Percentiles rank a stretch among this genome's conserved stretches.
Evolutionary conservation across 139 green algal species (phyloP).

Genomic region (Cymbomonas tetramitiformis): DNA sequence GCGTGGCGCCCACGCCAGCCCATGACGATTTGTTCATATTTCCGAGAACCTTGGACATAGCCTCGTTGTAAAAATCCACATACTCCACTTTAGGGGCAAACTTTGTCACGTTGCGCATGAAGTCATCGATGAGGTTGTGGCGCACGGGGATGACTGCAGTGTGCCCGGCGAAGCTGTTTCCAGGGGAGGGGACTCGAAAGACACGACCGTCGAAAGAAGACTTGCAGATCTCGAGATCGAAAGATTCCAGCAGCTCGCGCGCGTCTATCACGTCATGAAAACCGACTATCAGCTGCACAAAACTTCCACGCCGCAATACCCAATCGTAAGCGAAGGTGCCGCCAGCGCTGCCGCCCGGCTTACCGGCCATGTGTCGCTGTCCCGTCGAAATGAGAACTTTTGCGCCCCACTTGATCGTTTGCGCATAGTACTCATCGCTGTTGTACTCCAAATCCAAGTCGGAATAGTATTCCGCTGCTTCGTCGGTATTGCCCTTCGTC

Average conservation of each 20-base stretch:
- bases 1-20: neutral
- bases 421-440: neutral
- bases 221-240: slow-evolving; percentile 7
- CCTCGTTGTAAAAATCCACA: too few relatives aligned
- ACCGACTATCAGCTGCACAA: neutral
- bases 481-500: neutral
- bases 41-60: neutral
- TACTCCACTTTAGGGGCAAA: neutral
- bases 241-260: neutral
- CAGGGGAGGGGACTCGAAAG: neutral
- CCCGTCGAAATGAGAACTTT: neutral
- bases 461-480: neutral
- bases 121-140: neutral
- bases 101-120: neutral
- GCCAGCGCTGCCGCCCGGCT: neutral
- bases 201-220: neutral
- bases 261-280: neutral
- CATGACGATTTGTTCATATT: neutral
- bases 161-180: neutral
- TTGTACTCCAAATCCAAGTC: too few relatives aligned
- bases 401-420: neutral
- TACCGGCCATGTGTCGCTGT: neutral
- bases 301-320: neutral
- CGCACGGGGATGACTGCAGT: neutral
- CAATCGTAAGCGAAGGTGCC: neutral